A percentile compares a stretch with the other conserved stretches of the same genome.
phyloP scores from a whole-genome alignment of 129 eudicot genomes.

The Flaveria ramosissima region DNA sequence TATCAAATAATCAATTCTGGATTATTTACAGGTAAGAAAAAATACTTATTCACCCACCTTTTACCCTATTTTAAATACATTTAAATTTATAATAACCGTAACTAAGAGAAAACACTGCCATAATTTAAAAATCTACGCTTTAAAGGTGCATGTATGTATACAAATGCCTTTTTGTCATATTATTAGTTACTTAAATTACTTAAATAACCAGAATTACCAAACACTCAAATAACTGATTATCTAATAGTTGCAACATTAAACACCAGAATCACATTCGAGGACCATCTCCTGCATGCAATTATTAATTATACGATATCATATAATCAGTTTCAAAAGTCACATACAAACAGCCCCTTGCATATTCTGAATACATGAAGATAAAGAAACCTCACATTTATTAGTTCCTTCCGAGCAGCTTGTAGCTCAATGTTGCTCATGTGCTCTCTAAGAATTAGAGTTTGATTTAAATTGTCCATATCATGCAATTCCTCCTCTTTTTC shows the following conservation, averaged over 20 bases:
- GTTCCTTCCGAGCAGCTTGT: slow-evolving; percentile 71
- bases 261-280: not conserved
- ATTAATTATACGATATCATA: not conserved
- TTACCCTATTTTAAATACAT: not conserved
- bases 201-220: not conserved
- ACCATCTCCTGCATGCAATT: not conserved
- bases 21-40: not conserved
- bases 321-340: not conserved
- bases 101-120: not conserved
- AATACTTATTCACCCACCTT: not conserved
- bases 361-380: slow-evolving; percentile 7
- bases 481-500: slow-evolving; percentile 60
- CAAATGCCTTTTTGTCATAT: not conserved
- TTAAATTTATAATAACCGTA: not conserved
- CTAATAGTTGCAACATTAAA: not conserved
- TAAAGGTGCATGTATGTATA: not conserved
- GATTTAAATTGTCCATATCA: slow-evolving; percentile 56
- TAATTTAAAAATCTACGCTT: not conserved
- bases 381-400: slow-evolving; percentile 46
- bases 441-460: slow-evolving; percentile 63
- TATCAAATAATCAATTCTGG: not conserved
- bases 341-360: not conserved
- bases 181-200: not conserved
- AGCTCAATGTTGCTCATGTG: slow-evolving; percentile 62
- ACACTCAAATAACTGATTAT: not conserved